Evolutionary conservation across 352 stramenopile species (phyloP).

Genomic region (Globisporangium viniferum): DNA sequence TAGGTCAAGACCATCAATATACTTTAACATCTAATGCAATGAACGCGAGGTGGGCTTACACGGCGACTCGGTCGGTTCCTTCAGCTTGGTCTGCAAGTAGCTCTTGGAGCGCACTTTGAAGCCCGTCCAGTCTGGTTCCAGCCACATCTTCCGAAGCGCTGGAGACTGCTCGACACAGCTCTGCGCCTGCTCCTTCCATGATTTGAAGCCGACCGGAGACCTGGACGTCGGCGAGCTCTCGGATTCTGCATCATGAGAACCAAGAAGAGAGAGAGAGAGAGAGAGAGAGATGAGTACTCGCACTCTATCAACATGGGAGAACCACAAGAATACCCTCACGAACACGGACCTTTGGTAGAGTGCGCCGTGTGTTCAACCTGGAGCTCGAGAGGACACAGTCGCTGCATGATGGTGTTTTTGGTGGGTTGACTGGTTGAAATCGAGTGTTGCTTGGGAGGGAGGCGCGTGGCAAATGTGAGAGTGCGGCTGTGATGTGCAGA

Average conservation of each 20-base stretch:
- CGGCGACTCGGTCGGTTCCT: constrained; percentile 53
- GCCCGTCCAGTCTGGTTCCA: constrained; percentile 47
- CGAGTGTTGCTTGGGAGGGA: background rate
- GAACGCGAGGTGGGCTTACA: constrained; percentile 29
- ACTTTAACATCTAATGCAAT: background rate
- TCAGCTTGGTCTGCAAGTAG: constrained; percentile 66
- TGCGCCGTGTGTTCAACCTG: constrained; percentile 7
- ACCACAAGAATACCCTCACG: background rate
- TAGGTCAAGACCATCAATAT: background rate
- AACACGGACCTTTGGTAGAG: constrained; percentile 8
- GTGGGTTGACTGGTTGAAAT: background rate
- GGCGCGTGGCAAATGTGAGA: background rate
- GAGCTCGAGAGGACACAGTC: constrained; percentile 15
- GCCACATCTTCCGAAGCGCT: constrained; percentile 68
- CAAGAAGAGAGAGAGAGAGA: no score
- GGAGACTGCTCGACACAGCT: constrained; percentile 39
- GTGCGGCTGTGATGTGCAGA: background rate
- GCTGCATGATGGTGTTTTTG: constrained; percentile 11
- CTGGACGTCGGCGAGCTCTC: constrained; percentile 17
- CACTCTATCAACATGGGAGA: background rate
- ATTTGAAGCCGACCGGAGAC: constrained; percentile 36
- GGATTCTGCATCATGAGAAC: background rate
- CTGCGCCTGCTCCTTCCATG: constrained; percentile 43
- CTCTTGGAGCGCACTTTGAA: constrained; percentile 76
- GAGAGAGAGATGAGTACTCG: background rate